Evolutionary conservation across 1,139 yeast species (phyloP).

Genomic region (Hanseniaspora gamundiae): DNA sequence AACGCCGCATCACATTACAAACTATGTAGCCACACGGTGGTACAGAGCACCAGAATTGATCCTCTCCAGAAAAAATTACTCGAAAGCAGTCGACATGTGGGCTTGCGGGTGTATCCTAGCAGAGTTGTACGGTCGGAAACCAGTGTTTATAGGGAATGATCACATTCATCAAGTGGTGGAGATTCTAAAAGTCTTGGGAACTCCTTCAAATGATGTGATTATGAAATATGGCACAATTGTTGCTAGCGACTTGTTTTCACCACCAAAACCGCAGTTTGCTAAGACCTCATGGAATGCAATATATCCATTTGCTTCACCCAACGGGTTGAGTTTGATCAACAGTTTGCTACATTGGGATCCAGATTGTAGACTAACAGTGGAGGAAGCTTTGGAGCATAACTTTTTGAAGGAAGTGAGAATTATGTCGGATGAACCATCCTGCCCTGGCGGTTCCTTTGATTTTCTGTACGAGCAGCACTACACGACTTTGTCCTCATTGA

Average conservation of each 20-base stretch:
- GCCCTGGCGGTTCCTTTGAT: conserved; percentile 37
- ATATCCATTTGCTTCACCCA: conserved; percentile 46
- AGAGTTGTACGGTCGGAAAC: conserved; percentile 60
- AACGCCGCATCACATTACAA: conserved; percentile 43
- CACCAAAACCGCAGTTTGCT: conserved; percentile 30
- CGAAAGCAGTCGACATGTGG: conserved; percentile 64
- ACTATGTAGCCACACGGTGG: conserved; percentile 92
- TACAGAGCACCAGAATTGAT: conserved; percentile 89
- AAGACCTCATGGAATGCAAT: conserved; percentile 36
- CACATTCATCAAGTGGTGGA: conserved; percentile 52
- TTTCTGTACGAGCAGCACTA: conserved; percentile 41
- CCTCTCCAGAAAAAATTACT: conserved; percentile 42
- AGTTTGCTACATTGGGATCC: conserved; percentile 54
- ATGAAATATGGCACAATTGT: conserved; percentile 24
- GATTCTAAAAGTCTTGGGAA: conserved; percentile 51
- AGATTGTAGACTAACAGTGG: conserved; percentile 33
- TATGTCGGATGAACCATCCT: conserved; percentile 36
- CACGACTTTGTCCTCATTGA: background rate
- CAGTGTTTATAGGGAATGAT: conserved; percentile 60
- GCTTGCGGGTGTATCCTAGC: conserved; percentile 73
- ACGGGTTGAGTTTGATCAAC: conserved; percentile 38
- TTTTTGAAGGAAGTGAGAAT: conserved; percentile 40
- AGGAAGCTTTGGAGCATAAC: conserved; percentile 39
- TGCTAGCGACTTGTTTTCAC: conserved; percentile 31
- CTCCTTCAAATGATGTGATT: conserved; percentile 37